phyloP scores from a whole-genome alignment of 1,284 basidiomycete genomes.

The Ganoderma multipileum region DNA sequence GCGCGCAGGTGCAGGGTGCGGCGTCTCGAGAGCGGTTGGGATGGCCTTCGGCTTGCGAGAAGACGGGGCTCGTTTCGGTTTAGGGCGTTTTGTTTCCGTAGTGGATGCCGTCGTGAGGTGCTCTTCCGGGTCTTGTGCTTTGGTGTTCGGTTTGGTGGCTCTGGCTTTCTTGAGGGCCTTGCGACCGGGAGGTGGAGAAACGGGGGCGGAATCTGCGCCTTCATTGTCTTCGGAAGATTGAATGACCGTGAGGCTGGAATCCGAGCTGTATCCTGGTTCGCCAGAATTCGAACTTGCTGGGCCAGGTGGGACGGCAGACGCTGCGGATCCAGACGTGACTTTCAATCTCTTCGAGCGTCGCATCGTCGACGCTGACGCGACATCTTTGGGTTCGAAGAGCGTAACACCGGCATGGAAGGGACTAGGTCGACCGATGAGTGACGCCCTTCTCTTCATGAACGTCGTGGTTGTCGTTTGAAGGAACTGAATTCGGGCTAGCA shows the following conservation, averaged over 20 bases:
- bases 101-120: not conserved
- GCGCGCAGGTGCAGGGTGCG: conserved; percentile 75
- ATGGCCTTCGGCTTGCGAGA: conserved; percentile 55
- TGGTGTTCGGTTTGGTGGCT: not conserved
- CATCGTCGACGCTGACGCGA: not conserved
- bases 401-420: conserved; percentile 27
- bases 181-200: not conserved
- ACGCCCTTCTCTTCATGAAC: conserved; percentile 22
- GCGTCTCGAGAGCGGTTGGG: conserved; percentile 61
- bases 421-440: conserved; percentile 19
- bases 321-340: conserved; percentile 1
- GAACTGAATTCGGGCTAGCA: too few relatives aligned
- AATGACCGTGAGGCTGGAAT: not conserved
- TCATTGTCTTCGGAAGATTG: not conserved
- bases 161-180: not conserved
- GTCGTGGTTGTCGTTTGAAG: not conserved
- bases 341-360: conserved; percentile 26
- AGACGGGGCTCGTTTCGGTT: conserved; percentile 32
- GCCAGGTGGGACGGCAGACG: not conserved
- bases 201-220: too few relatives aligned
- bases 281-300: not conserved
- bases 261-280: not conserved
- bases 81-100: not conserved
- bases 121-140: conserved; percentile 7
- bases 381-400: conserved; percentile 21